Base-by-base conservation (phyloP, 140 eudicot genomes). In the Ambrosia hybrid region DNA sequence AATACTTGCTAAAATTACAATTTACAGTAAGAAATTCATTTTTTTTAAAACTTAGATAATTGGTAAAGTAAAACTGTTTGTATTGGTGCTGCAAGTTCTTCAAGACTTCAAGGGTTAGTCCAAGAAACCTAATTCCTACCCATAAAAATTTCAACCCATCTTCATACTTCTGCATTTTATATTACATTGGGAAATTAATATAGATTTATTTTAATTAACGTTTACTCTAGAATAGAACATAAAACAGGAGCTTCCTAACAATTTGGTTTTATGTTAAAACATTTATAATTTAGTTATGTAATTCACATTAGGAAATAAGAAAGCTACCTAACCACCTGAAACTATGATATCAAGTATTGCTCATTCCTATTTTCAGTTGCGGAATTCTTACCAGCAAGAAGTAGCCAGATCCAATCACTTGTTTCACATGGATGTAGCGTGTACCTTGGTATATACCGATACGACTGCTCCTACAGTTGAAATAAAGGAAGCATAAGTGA, bases 391-490 rank as follows among this genome's bases (percentile, higher is more conserved):
- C 56, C 71, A 8, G 39, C 65, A 38, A 86, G 89, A 70, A 90
- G 78, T 70, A 90, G 77, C 87, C 79, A 86, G 95, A 90, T 86
- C 89, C 96, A 83, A 65, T 90, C 97, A 15, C 88, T 79, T 11
- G 99, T 94, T 63, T 96, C 99, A 76, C 99, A 90, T 41, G 99
- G 99, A 82, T 94, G 99, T 67, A 94, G 67, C 9, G 76, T 94
- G 77, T 79, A 86, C 96, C 97, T 90, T 67, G 99, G 91, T 58
- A 96, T 84, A 67, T 86, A 86, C 87, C 90, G 51, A 55, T 79
- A 78, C 0, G 95, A 97, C 65, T 94, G 99, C 81, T 94, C 99
- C 99, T 93, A 68, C 69, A 80, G 10, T 37, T 65, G 6, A 56
- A 9, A 15, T 33, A 63, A 36, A 41, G 30, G 37, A 59, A 4